A percentile compares a stretch with the other conserved stretches of the same genome.
Conservation (phyloP, 345 rosid genomes). For the Syzygium aqueum region DNA sequence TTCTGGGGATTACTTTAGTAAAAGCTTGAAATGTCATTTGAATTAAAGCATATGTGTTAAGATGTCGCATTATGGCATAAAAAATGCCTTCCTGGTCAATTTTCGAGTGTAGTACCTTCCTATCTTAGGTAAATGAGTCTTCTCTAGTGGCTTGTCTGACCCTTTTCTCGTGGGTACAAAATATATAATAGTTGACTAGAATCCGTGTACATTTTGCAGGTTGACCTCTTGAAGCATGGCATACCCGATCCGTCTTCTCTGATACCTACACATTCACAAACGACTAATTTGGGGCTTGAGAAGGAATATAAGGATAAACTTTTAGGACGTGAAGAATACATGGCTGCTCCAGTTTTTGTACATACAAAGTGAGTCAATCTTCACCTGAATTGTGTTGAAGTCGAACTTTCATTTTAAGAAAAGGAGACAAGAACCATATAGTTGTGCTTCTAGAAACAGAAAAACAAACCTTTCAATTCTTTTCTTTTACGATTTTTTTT, state of each 20-base stretch:
- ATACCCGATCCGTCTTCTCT: slow-evolving; percentile 77
- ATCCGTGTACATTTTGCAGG: slow-evolving; percentile 22
- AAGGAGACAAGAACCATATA: neutral
- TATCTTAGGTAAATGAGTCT: neutral
- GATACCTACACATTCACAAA: slow-evolving; percentile 26
- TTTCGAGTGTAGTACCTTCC: neutral
- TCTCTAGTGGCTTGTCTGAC: neutral
- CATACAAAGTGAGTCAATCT: slow-evolving; percentile 57
- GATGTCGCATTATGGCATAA: neutral
- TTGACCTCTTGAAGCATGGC: slow-evolving; percentile 75
- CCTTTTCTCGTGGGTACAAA: neutral
- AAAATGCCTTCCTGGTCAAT: neutral
- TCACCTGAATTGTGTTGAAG: neutral
- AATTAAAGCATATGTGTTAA: neutral
- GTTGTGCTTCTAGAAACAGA: neutral
- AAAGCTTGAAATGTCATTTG: neutral
- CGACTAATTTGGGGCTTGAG: slow-evolving; percentile 35
- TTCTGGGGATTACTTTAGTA: neutral
- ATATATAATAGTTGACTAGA: neutral
- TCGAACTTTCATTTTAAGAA: neutral
- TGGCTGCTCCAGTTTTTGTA: slow-evolving; percentile 70
- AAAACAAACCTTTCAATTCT: neutral
- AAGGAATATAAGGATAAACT: slow-evolving; percentile 41
- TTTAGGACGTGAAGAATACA: slow-evolving; percentile 46
- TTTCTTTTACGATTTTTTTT: neutral